Evolutionary conservation across 768 basidiomycete species (phyloP).

Genomic region (Mycena maculata): DNA sequence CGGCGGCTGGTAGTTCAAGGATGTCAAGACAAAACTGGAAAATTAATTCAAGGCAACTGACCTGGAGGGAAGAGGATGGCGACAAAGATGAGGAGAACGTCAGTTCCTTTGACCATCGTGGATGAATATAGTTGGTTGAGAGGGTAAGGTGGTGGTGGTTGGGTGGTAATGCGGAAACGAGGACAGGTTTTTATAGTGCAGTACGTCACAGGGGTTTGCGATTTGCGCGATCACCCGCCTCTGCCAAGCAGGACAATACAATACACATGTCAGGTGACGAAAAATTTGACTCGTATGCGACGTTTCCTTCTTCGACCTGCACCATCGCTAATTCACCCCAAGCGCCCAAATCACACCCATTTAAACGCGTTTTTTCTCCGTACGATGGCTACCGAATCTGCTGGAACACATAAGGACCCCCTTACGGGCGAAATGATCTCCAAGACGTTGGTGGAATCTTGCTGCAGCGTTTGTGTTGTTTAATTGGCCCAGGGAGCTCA

Average conservation of each 20-base stretch:
- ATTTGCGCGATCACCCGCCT: too few species aligned
- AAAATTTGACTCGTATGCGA: slow-evolving; percentile 25
- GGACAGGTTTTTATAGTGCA: too few species aligned
- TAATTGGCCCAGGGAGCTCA: slow-evolving; percentile 78
- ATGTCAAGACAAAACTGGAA: too few species aligned
- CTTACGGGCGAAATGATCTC: slow-evolving; percentile 97
- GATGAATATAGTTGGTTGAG: slow-evolving; percentile 1
- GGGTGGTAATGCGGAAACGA: too few species aligned
- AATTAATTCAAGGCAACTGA: too few species aligned
- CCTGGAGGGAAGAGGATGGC: slow-evolving; percentile 85
- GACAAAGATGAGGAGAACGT: slow-evolving; percentile 81
- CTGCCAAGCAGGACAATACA: too few species aligned
- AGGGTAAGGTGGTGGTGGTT: slow-evolving; percentile 21
- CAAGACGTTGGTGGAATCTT: slow-evolving; percentile 77
- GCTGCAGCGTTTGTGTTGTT: slow-evolving; percentile 25
- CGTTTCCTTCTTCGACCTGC: slow-evolving; percentile 19
- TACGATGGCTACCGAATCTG: slow-evolving; percentile 57
- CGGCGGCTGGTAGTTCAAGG: slow-evolving; percentile 55
- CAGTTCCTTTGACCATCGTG: slow-evolving; percentile 71
- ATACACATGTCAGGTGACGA: too few species aligned
- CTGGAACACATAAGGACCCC: slow-evolving; percentile 75
- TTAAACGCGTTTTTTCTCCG: slow-evolving; percentile 36
- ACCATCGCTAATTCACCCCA: slow-evolving; percentile 16
- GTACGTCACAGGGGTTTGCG: too few species aligned
- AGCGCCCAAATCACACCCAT: slow-evolving; percentile 12